These are phyloP conservation scores for Globisporangium paddicum DNA, from an alignment of 352 stramenopile genomes.

Conservation along the genomic window DNA sequence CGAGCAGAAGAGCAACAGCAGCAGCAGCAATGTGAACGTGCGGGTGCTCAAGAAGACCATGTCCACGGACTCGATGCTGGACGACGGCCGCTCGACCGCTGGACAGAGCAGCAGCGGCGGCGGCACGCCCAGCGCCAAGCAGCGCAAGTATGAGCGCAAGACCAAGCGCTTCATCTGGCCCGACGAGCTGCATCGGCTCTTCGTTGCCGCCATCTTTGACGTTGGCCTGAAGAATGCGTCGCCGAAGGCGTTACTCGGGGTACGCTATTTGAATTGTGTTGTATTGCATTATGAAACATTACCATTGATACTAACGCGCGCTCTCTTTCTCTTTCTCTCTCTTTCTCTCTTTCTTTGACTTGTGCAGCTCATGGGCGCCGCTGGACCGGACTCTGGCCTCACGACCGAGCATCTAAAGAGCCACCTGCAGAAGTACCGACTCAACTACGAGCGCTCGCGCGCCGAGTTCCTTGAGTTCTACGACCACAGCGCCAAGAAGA, in stretches of 20 bases:
- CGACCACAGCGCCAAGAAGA: slow-evolving; percentile 67
- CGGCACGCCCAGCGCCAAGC: slow-evolving; percentile 20
- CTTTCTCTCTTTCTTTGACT: too few relatives aligned
- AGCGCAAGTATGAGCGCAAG: slow-evolving; percentile 88
- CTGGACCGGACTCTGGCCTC: slow-evolving; percentile 49
- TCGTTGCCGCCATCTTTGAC: slow-evolving; percentile 86
- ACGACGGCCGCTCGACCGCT: slow-evolving; percentile 3
- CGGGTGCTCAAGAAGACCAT: slow-evolving; percentile 13
- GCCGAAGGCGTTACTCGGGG: slow-evolving; percentile 71
- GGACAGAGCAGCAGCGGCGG: slow-evolving; percentile 16
- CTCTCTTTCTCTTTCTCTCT: slow-evolving; percentile 6
- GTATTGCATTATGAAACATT: background rate
- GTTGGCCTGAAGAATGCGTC: slow-evolving; percentile 87
- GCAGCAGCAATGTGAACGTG: slow-evolving; percentile 1
- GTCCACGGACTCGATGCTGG: slow-evolving; percentile 19
- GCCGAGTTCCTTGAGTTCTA: slow-evolving; percentile 86
- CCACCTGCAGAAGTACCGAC: slow-evolving; percentile 86
- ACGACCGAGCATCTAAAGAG: slow-evolving; percentile 88
- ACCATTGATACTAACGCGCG: background rate
- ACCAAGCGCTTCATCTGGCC: slow-evolving; percentile 87
- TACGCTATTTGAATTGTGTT: slow-evolving; percentile 22
- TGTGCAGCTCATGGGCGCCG: slow-evolving; percentile 58
- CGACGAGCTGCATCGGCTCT: slow-evolving; percentile 84
- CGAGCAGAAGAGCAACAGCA: background rate
- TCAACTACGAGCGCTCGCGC: slow-evolving; percentile 84